A percentile compares a stretch with the other conserved stretches of the same genome.
Evolutionary conservation across 331 rosid genomes (phyloP).

Genomic region (Dryas integrifolia): DNA sequence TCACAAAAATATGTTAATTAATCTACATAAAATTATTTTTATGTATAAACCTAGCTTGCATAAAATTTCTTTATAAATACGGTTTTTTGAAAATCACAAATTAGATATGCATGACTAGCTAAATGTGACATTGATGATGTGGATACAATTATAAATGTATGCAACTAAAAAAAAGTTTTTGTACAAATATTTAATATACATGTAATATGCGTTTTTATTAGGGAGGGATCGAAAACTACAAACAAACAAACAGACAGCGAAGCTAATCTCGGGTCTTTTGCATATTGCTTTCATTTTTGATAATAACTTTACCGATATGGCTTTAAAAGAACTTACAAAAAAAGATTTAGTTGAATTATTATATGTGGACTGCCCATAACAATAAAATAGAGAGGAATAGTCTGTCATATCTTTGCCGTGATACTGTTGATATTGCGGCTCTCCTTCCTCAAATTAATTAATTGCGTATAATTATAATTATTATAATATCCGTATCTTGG

Average conservation of each 20-base stretch:
- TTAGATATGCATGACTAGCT: not conserved
- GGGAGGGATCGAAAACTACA: constrained; percentile 6
- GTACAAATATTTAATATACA: not conserved
- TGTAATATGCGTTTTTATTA: not conserved
- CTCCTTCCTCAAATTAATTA: not conserved
- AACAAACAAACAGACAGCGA: constrained; percentile 26
- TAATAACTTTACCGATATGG: not conserved
- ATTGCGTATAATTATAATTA: not conserved
- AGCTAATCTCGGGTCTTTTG: constrained; percentile 18
- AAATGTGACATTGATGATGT: not conserved
- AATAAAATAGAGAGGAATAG: not conserved
- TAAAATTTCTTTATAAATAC: too few species aligned
- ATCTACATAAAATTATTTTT: too few species aligned
- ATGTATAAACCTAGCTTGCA: too few species aligned
- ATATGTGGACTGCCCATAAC: not conserved
- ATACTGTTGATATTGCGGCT: constrained; percentile 32
- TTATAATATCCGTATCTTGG: constrained; percentile 3
- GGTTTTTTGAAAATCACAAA: not conserved
- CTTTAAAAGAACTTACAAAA: not conserved
- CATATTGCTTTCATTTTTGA: constrained; percentile 1
- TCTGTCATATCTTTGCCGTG: constrained; percentile 11
- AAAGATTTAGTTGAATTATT: not conserved
- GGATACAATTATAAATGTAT: not conserved
- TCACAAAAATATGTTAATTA: too few species aligned
- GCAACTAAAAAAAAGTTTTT: not conserved